phyloP scores from a whole-genome alignment of 2,329 filamentous ascomycete species.

The Xylaria arbuscula region DNA sequence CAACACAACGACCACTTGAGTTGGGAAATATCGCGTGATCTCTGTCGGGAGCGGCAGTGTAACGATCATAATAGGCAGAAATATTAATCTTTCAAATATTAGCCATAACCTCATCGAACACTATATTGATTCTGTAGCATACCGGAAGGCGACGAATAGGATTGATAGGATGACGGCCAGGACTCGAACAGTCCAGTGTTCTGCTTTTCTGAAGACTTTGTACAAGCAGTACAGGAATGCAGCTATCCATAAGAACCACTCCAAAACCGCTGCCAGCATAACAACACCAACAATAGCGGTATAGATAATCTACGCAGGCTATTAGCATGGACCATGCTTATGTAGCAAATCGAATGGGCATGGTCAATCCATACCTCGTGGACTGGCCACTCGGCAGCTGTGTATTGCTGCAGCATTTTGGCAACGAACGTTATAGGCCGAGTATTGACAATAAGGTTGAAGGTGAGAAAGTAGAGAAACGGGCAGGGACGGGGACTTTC shows the following conservation, averaged over 20 bases:
- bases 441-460: constrained; percentile 19
- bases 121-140: constrained; percentile 42
- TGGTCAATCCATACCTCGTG: constrained; percentile 55
- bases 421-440: constrained; percentile 16
- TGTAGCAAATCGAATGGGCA: constrained; percentile 1
- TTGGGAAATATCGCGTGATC: constrained; percentile 79
- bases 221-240: constrained; percentile 91
- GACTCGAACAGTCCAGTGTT: constrained; percentile 83
- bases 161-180: constrained; percentile 80
- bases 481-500: constrained; percentile 32
- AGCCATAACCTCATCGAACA: constrained; percentile 15
- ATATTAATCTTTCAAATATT: constrained; percentile 71
- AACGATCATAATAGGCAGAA: constrained; percentile 93
- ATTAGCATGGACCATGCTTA: constrained; percentile 35
- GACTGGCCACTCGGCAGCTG: constrained; percentile 62
- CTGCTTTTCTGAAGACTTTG: constrained; percentile 90
- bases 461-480: constrained; percentile 16
- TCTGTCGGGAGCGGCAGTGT: constrained; percentile 84
- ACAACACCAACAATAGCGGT: constrained; percentile 82
- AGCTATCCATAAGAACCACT: constrained; percentile 96
- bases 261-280: constrained; percentile 85
- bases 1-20: constrained; percentile 73
- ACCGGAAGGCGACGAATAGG: constrained; percentile 81
- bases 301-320: constrained; percentile 76
- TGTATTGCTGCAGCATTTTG: constrained; percentile 59